Evolutionary conservation across 768 basidiomycete genomes (phyloP), one percentile per base, ranked within the genome.

Genomic region (Tricholoma sp.): DNA sequence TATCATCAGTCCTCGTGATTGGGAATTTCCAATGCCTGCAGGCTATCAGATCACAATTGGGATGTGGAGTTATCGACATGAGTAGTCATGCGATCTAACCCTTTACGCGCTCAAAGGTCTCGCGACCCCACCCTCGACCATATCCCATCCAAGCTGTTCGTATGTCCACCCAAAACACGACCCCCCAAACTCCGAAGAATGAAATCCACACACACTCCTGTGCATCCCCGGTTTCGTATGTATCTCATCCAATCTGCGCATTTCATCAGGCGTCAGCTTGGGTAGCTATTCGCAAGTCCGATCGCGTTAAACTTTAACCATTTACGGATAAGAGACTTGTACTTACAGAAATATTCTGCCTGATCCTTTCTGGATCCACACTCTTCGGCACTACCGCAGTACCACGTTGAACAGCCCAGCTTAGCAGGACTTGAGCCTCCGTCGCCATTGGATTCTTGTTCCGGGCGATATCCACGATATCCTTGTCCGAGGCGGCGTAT

Each of bases 321-420:
- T 21, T 14, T 22, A 19, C 12, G n/a, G 18, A 5, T 14, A 2
- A 16, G 12, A 49, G 7, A 12, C 24, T 29, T 27, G 2, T 4
- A 54, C 67, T 49, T 51, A 77, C 75, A 9, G 66, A 63, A 32
- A 76, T 63, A 66, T 85, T 85, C 52, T 76, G 63, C 49, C 63
- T 69, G 59, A 83, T 67, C 8, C 82, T 71, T 31, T 66, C 69
- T 27, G 66, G 64, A 52, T 76, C 70, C 62, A 71, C 73, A 51
- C 75, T 68, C 72, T 86, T 85, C 22, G 84, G 81, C 32, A 84
- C 78, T 18, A 83, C 79, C 10, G 74, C 72, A 9, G 80, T 76
- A 11, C 79, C 79, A 5, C 79, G 72, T 65, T 82, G 75, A 5
- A 81, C 78, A 11, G 74, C 77, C 85, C 84, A 86, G 58, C 80